A percentile compares a stretch with the other conserved stretches of the same genome.
Conservation (phyloP, 2,329 filamentous ascomycete species). For the Trichophyton simii region DNA sequence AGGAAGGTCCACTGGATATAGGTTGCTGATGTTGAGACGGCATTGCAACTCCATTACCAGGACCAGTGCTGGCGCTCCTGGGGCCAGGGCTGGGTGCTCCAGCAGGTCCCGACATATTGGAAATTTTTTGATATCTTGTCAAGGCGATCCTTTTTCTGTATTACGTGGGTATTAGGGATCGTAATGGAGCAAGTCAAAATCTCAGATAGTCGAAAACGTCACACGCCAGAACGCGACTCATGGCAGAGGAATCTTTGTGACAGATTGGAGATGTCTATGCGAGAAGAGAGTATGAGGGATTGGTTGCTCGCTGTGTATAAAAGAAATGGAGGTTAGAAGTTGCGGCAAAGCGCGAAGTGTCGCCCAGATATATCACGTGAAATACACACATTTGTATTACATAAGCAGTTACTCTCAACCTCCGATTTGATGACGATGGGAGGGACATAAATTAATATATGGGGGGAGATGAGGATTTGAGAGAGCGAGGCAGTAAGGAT, state of each 20-base stretch:
- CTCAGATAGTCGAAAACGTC: not conserved
- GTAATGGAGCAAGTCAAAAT: not conserved
- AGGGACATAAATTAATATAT: not conserved
- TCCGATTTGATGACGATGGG: not conserved
- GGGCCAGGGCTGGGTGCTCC: conserved; percentile 38
- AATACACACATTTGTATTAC: not conserved
- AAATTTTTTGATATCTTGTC: not conserved
- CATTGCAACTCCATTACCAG: conserved; percentile 33
- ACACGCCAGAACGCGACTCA: not conserved
- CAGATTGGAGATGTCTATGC: not conserved
- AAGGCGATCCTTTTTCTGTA: not conserved
- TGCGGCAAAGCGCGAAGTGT: not conserved
- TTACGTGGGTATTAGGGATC: too few species aligned
- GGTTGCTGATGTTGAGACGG: conserved; percentile 38
- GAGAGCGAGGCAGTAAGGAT: not conserved
- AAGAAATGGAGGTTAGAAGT: not conserved
- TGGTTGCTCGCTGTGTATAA: not conserved
- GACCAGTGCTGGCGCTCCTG: conserved; percentile 36
- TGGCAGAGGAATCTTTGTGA: not conserved
- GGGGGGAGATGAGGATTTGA: not conserved
- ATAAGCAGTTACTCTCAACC: not conserved
- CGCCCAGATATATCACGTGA: not conserved
- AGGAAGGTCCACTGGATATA: conserved; percentile 36
- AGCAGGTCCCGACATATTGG: conserved; percentile 33
- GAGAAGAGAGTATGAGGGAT: not conserved